Evolutionary conservation across 345 rosid species (phyloP).

Genomic region (Moringa oleifera): DNA sequence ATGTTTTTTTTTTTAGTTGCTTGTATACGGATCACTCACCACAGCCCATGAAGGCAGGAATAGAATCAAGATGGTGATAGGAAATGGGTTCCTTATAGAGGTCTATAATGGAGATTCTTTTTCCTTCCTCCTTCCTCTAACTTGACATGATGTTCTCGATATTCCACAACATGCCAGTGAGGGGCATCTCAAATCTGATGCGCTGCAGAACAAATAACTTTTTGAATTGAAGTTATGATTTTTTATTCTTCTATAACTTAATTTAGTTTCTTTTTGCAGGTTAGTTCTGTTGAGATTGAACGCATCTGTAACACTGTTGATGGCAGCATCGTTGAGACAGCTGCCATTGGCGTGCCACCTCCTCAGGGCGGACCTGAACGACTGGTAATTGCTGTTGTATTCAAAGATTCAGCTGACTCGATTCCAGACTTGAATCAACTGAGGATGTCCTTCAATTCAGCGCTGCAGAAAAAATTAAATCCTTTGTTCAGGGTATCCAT

Average conservation of each 20-base stretch:
- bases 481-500: conserved; percentile 79
- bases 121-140: too few species aligned
- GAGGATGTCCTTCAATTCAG: conserved; percentile 67
- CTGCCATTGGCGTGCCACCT: conserved; percentile 93
- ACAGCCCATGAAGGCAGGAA: too few species aligned
- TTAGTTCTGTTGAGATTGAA: conserved; percentile 87
- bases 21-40: too few species aligned
- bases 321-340: conserved; percentile 70
- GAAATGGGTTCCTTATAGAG: too few species aligned
- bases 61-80: too few species aligned
- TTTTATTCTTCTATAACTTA: background rate
- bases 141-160: background rate
- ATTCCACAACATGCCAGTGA: background rate
- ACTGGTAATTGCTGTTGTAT: conserved; percentile 70
- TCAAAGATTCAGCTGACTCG: conserved; percentile 32
- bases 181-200: background rate
- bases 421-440: conserved; percentile 41
- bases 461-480: conserved; percentile 79
- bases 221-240: background rate
- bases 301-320: conserved; percentile 77
- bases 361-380: conserved; percentile 86
- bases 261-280: conserved; percentile 32
- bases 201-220: too few species aligned
- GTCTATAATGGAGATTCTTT: too few species aligned
- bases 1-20: too few species aligned